Conservation (phyloP, 2,329 filamentous ascomycete species). For the Sclerotinia sclerotiorum region DNA sequence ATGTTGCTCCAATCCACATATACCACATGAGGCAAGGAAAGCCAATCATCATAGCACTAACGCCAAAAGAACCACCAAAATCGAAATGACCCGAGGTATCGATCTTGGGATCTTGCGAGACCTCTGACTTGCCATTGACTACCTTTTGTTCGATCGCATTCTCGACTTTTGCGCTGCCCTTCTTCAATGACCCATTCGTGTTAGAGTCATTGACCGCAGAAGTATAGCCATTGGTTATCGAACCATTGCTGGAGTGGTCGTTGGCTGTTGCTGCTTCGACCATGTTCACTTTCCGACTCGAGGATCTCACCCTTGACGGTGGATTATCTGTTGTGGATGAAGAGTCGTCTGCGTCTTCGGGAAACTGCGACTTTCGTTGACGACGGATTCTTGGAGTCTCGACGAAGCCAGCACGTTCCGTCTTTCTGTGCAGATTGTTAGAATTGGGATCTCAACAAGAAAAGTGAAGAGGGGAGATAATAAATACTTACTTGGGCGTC, state of each 20-base stretch:
- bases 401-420: slow-evolving; percentile 51
- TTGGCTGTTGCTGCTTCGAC: slow-evolving; percentile 32
- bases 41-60: slow-evolving; percentile 80
- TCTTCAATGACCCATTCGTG: slow-evolving; percentile 18
- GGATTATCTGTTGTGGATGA: slow-evolving; percentile 39
- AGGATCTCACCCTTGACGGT: slow-evolving; percentile 26
- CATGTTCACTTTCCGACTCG: slow-evolving; percentile 33
- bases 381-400: slow-evolving; percentile 50
- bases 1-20: slow-evolving; percentile 96
- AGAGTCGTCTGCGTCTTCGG: slow-evolving; percentile 40
- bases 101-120: slow-evolving; percentile 60
- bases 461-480: background rate
- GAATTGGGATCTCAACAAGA: background rate
- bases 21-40: slow-evolving; percentile 98
- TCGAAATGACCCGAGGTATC: slow-evolving; percentile 69
- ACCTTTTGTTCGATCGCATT: slow-evolving; percentile 22
- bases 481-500: slow-evolving; percentile 39
- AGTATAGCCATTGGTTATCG: slow-evolving; percentile 20
- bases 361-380: slow-evolving; percentile 42
- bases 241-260: slow-evolving; percentile 26
- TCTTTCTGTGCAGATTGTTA: slow-evolving; percentile 46
- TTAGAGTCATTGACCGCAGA: slow-evolving; percentile 22
- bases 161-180: slow-evolving; percentile 24
- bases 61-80: slow-evolving; percentile 85
- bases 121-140: slow-evolving; percentile 56